Conservation (phyloP, 106 monocot species). For the Dendrobium catenatum region DNA sequence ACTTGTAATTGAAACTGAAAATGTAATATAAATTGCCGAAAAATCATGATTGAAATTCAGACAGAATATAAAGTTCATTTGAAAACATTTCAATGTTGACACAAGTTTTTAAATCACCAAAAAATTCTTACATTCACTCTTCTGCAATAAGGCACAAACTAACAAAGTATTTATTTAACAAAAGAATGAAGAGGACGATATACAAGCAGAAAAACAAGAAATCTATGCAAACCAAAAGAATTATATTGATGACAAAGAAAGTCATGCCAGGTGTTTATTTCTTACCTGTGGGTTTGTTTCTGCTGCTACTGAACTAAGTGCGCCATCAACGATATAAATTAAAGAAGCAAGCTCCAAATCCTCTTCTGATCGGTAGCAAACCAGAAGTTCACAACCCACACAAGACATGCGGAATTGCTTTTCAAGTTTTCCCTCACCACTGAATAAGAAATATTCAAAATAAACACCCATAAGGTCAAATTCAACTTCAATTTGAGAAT, state of each 20-base stretch:
- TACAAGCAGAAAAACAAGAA: background rate
- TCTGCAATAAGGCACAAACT: background rate
- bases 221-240: background rate
- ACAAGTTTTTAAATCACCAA: background rate
- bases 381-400: conserved; percentile 85
- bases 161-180: background rate
- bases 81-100: background rate
- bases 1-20: background rate
- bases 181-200: background rate
- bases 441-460: conserved; percentile 23
- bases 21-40: background rate
- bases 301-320: conserved; percentile 84
- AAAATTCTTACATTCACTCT: background rate
- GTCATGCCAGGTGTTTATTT: background rate
- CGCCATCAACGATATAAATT: conserved; percentile 95
- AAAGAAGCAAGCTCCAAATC: conserved; percentile 62
- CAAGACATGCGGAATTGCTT: conserved; percentile 93
- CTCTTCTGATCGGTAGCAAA: conserved; percentile 93
- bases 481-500: background rate
- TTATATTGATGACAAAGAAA: background rate
- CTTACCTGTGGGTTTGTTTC: conserved; percentile 94
- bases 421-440: conserved; percentile 92
- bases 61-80: background rate
- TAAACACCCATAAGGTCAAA: conserved; percentile 5
- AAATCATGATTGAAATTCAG: too few species aligned